Evolutionary conservation across 768 basidiomycete genomes (phyloP).

Genomic region (Phylloporus sp.): DNA sequence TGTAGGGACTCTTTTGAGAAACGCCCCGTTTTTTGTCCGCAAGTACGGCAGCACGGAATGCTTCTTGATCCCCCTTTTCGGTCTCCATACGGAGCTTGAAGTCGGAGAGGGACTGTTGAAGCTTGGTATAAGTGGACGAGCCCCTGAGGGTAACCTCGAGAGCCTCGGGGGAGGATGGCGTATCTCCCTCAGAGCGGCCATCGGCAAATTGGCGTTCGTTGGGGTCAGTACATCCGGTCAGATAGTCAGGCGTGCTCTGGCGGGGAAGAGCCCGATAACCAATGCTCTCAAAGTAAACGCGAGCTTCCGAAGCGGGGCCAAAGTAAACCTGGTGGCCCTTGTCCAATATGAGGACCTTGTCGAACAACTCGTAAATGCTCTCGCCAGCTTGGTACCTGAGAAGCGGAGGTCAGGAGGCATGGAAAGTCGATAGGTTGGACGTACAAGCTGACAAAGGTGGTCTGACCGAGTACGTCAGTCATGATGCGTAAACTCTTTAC

Average conservation of each 20-base stretch:
- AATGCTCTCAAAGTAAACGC: slow-evolving; percentile 71
- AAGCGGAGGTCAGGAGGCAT: background rate
- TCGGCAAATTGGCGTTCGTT: slow-evolving; percentile 79
- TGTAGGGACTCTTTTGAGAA: slow-evolving; percentile 77
- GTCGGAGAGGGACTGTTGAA: slow-evolving; percentile 48
- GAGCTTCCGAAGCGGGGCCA: slow-evolving; percentile 69
- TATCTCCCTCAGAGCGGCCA: slow-evolving; percentile 53
- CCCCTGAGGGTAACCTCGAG: slow-evolving; percentile 60
- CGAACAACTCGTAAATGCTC: slow-evolving; percentile 71
- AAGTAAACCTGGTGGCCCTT: slow-evolving; percentile 80
- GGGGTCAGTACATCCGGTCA: slow-evolving; percentile 78
- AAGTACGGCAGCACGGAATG: slow-evolving; percentile 71
- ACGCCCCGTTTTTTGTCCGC: slow-evolving; percentile 78
- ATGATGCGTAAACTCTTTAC: slow-evolving; percentile 72
- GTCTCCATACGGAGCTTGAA: slow-evolving; percentile 56
- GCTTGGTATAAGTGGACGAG: slow-evolving; percentile 43
- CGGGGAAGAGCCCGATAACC: slow-evolving; percentile 74
- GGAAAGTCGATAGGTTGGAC: slow-evolving; percentile 17
- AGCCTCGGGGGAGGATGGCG: slow-evolving; percentile 59
- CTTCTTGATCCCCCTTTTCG: slow-evolving; percentile 64
- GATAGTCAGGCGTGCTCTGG: slow-evolving; percentile 83
- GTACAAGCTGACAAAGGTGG: slow-evolving; percentile 75
- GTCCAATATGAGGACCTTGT: slow-evolving; percentile 84
- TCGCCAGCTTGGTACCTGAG: slow-evolving; percentile 77
- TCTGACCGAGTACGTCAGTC: slow-evolving; percentile 79